Evolutionary conservation across 2,329 filamentous ascomycete species (phyloP), one percentile per base, ranked within the genome.

Genomic region (Colletotrichum sp.): DNA sequence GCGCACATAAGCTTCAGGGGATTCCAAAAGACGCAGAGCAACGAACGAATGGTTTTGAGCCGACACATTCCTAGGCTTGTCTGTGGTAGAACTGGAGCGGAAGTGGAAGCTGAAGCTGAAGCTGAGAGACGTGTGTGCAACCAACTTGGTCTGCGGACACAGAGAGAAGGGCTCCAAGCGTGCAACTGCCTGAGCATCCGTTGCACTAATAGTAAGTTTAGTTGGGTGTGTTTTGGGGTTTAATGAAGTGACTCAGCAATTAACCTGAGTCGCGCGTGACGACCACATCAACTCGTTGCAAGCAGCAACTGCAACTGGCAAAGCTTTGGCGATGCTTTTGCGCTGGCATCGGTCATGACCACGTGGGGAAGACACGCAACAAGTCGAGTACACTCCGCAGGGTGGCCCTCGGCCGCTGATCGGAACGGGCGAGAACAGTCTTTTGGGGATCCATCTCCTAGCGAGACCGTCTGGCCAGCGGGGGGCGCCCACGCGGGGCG

Each of bases 401-500:
- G 67, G 36, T 52, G 48, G 52, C 24, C 48, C 28, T 60, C 67
- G 36, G 30, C 28, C 48, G 43, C 67, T 71, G 60, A 61, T 66
- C 67, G 36, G 61, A 61, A 67, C 34, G 72, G 72, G 68, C 67
- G 72, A 74, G 72, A 72, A 52, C 68, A 55, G 43, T 24, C 48
- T 24, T 43, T 66, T 43, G 18, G 39, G 39, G 39, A 43, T n/a
- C 39, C 39, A 43, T 43, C 39, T 43, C 39, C 39, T 43, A 43
- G 39, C 18, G 39, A 43, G 39, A 43, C 39, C 39, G 18, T n/a
- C 36, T 39, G 36, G 36, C 30, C 30, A 8, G n/a, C 21, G 21
- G 21, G 21, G 21, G 21, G 21, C n/a, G n/a, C n/a, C n/a, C n/a
- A n/a, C n/a, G n/a, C n/a, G n/a, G n/a, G n/a, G n/a, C n/a, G n/a